phyloP scores from a whole-genome alignment of 2,329 filamentous ascomycete species.

The Botryosphaeria dothidea region DNA sequence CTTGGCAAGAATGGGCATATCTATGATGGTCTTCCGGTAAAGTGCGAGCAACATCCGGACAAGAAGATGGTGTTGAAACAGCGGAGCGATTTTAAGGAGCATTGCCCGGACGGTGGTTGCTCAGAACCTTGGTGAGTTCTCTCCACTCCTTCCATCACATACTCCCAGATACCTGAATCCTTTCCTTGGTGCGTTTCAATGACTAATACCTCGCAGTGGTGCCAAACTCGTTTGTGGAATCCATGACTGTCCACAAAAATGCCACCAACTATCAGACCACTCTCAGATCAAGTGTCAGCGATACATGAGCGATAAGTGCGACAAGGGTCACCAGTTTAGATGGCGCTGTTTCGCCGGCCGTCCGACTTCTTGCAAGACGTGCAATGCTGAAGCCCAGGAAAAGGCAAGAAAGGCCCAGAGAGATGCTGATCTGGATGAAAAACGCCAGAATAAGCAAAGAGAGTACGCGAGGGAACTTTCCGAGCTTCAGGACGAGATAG shows the following conservation, averaged over 20 bases:
- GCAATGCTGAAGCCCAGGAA: conserved; percentile 52
- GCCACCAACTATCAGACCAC: conserved; percentile 64
- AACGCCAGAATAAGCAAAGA: conserved; percentile 47
- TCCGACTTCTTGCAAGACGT: conserved; percentile 50
- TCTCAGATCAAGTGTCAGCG: conserved; percentile 52
- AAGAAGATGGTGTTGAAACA: conserved; percentile 48
- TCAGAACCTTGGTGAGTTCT: conserved; percentile 58
- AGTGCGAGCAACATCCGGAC: conserved; percentile 44
- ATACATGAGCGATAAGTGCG: conserved; percentile 51
- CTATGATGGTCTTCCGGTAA: conserved; percentile 41
- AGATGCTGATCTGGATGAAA: conserved; percentile 54
- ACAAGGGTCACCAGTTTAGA: conserved; percentile 51
- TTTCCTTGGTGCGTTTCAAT: too few species aligned
- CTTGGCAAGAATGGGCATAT: conserved; percentile 53
- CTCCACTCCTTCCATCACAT: neutral
- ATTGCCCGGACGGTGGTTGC: conserved; percentile 72
- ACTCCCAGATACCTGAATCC: too few species aligned
- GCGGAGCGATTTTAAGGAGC: conserved; percentile 59
- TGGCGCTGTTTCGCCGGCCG: conserved; percentile 49
- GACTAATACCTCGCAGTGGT: conserved; percentile 42
- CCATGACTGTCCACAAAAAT: conserved; percentile 61
- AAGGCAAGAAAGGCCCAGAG: conserved; percentile 45
- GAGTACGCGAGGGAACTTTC: conserved; percentile 49
- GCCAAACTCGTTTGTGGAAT: conserved; percentile 55
- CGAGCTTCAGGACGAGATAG: conserved; percentile 57